These are phyloP conservation scores for Eruca vesicaria DNA, from an alignment of 441 rosid genomes.

Conservation along the genomic window DNA sequence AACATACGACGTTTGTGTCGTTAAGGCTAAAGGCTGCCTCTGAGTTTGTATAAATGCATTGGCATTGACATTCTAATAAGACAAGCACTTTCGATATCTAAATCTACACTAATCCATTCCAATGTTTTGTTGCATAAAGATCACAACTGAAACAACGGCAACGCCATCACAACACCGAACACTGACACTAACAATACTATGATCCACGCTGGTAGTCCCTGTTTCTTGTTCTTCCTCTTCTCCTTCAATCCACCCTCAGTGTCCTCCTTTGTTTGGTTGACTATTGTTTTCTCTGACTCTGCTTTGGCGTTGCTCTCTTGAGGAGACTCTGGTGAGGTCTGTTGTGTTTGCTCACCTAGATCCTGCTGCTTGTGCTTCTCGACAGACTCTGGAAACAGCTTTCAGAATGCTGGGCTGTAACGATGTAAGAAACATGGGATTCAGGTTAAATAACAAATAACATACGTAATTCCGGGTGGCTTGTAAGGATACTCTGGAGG, in stretches of 20 bases:
- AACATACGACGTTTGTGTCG: no score
- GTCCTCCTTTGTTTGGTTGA: constrained; percentile 11
- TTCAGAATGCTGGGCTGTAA: constrained; percentile 80
- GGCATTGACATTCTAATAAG: no score
- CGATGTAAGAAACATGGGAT: constrained; percentile 1
- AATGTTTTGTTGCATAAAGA: constrained; percentile 16
- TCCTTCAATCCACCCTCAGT: constrained; percentile 35
- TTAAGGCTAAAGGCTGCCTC: no score
- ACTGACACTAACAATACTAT: constrained; percentile 78
- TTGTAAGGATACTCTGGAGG: constrained; percentile 96
- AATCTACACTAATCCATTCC: no score
- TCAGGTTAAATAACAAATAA: background rate
- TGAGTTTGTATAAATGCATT: no score
- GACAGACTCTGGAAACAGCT: constrained; percentile 89
- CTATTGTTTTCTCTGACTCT: constrained; percentile 34
- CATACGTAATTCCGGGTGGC: constrained; percentile 98
- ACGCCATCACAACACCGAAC: constrained; percentile 89
- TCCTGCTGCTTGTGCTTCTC: constrained; percentile 75
- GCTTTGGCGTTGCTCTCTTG: constrained; percentile 39
- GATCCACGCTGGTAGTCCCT: constrained; percentile 78
- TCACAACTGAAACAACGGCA: constrained; percentile 91
- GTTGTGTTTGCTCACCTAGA: constrained; percentile 52
- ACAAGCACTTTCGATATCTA: no score
- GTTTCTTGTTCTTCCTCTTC: constrained; percentile 53
- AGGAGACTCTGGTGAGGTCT: constrained; percentile 37